Conservation (phyloP, 306 rosid species). For the Vachellia pachyceras region DNA sequence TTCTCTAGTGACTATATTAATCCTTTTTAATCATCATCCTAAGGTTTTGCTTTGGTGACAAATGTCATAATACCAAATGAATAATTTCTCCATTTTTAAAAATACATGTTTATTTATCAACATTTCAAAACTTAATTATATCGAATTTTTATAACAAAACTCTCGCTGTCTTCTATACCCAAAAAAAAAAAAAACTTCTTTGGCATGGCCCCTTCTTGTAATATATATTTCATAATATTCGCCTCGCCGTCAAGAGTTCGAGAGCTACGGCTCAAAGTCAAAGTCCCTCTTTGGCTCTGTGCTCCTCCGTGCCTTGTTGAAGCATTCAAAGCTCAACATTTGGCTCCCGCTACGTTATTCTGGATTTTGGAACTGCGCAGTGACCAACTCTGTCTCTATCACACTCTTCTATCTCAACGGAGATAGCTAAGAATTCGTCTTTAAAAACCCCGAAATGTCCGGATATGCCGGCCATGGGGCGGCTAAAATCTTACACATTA, state of each 20-base stretch:
- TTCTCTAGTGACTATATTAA: too few species aligned
- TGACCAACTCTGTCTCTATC: background rate
- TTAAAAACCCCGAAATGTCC: background rate
- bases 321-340: background rate
- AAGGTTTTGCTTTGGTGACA: too few species aligned
- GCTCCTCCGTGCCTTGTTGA: background rate
- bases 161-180: too few species aligned
- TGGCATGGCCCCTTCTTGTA: too few species aligned
- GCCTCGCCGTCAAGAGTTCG: background rate
- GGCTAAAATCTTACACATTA: background rate
- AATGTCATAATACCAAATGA: too few species aligned
- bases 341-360: background rate
- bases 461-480: background rate
- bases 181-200: too few species aligned
- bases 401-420: background rate
- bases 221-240: too few species aligned
- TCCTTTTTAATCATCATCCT: too few species aligned
- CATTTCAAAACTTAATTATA: too few species aligned
- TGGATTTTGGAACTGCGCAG: background rate
- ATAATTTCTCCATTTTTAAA: too few species aligned
- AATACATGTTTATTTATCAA: too few species aligned
- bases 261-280: background rate
- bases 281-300: background rate
- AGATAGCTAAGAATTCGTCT: background rate
- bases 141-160: too few species aligned